These are phyloP conservation scores for Komagataella mondaviorum DNA, from an alignment of 805 yeast species.

Conservation along the genomic window DNA sequence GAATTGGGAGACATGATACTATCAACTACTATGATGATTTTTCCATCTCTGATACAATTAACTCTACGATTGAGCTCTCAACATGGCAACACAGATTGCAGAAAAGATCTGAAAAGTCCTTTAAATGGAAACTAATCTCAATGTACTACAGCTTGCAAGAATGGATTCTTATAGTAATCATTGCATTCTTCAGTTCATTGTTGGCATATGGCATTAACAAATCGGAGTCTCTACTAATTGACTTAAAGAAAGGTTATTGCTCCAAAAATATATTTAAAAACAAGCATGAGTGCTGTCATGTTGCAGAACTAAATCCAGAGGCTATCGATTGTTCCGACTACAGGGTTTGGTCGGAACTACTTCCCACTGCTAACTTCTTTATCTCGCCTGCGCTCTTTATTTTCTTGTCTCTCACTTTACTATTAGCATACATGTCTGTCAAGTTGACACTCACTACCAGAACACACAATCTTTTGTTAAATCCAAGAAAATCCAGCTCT, in stretches of 20 bases:
- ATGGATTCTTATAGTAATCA: constrained; percentile 34
- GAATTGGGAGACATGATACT: not conserved
- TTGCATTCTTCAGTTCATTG: constrained; percentile 31
- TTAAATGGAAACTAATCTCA: constrained; percentile 7
- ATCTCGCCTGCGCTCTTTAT: constrained; percentile 7
- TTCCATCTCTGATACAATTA: constrained; percentile 49
- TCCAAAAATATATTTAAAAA: constrained; percentile 26
- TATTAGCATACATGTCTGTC: constrained; percentile 30
- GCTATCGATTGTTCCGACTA: constrained; percentile 22
- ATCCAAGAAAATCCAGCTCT: constrained; percentile 1
- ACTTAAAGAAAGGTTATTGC: constrained; percentile 40
- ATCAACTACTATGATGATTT: constrained; percentile 39
- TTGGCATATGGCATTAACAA: constrained; percentile 35
- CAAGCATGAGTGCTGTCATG: constrained; percentile 28
- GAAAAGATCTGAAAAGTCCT: constrained; percentile 9
- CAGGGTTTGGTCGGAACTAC: constrained; percentile 28
- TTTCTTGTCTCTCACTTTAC: constrained; percentile 22
- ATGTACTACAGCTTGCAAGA: constrained; percentile 25
- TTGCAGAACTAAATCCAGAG: constrained; percentile 2
- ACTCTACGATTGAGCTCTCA: constrained; percentile 30
- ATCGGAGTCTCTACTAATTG: constrained; percentile 32
- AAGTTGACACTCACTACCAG: constrained; percentile 31
- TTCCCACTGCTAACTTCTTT: constrained; percentile 2
- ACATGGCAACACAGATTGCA: constrained; percentile 24
- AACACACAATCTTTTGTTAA: constrained; percentile 17